Conservation (phyloP, 495 filamentous ascomycete genomes). For the Chaetomidium leptoderma region DNA sequence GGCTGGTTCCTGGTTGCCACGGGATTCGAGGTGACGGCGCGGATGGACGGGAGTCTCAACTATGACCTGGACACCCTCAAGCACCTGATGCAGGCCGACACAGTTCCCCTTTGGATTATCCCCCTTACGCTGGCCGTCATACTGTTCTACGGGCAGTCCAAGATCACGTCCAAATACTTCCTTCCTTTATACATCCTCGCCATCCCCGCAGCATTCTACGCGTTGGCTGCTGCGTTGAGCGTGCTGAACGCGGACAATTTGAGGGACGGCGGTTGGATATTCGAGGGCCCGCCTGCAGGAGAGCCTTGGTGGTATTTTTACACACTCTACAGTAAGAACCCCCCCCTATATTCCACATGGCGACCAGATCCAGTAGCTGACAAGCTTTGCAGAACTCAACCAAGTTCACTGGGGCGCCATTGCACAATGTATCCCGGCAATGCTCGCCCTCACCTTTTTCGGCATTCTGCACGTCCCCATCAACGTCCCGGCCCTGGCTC, state of each 20-base stretch:
- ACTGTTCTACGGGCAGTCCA: constrained; percentile 69
- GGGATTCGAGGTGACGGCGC: constrained; percentile 89
- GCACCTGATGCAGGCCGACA: constrained; percentile 65
- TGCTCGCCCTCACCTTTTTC: constrained; percentile 97
- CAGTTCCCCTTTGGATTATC: constrained; percentile 74
- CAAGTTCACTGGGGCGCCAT: constrained; percentile 69
- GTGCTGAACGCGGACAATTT: constrained; percentile 58
- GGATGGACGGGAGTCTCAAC: constrained; percentile 75
- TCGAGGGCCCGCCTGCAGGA: constrained; percentile 72
- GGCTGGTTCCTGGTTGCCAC: constrained; percentile 94
- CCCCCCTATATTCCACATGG: background rate
- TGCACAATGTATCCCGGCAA: constrained; percentile 75
- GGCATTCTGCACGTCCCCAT: constrained; percentile 96
- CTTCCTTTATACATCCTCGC: constrained; percentile 81
- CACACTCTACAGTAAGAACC: constrained; percentile 81
- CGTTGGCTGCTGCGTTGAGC: constrained; percentile 63
- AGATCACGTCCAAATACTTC: constrained; percentile 72
- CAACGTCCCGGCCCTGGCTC: constrained; percentile 88
- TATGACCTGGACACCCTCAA: constrained; percentile 72
- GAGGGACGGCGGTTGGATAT: constrained; percentile 78
- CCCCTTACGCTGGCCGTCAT: constrained; percentile 72
- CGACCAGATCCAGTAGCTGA: background rate
- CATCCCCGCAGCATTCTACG: constrained; percentile 78
- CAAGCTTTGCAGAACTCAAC: constrained; percentile 21
- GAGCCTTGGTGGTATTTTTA: constrained; percentile 98